Percentiles rank a stretch among this genome's conserved stretches.
phyloP scores from a whole-genome alignment of 805 yeast species.

The Metschnikowia hibisci region DNA sequence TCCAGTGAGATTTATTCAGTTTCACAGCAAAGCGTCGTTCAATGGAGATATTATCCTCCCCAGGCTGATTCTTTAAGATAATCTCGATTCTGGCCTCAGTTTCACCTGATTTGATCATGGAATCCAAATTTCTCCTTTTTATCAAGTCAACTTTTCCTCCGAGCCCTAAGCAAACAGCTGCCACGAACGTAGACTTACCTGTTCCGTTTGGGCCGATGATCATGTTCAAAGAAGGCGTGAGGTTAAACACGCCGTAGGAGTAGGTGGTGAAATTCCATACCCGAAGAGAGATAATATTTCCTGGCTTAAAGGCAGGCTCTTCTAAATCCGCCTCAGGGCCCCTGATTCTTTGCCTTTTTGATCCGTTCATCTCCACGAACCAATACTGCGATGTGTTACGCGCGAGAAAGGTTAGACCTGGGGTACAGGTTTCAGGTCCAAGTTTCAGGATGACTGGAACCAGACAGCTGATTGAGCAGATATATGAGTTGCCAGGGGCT shows the following conservation, averaged over 20 bases:
- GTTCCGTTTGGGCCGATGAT: slow-evolving; percentile 96
- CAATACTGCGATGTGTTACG: slow-evolving; percentile 1
- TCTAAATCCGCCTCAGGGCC: neutral
- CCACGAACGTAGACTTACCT: slow-evolving; percentile 89
- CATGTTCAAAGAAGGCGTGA: slow-evolving; percentile 84
- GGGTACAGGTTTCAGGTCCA: too few relatives aligned
- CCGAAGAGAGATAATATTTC: slow-evolving; percentile 48
- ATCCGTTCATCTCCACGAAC: neutral
- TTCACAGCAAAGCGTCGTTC: slow-evolving; percentile 44
- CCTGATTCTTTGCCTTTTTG: slow-evolving; percentile 6
- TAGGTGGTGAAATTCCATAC: slow-evolving; percentile 68
- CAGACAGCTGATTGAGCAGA: too few relatives aligned
- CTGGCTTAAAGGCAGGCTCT: slow-evolving; percentile 31
- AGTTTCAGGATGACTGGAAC: too few relatives aligned
- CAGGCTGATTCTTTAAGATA: slow-evolving; percentile 40
- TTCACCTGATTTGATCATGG: slow-evolving; percentile 71
- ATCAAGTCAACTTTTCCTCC: slow-evolving; percentile 74
- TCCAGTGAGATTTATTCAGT: slow-evolving; percentile 47
- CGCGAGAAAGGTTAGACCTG: neutral
- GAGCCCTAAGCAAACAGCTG: slow-evolving; percentile 86
- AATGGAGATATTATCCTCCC: slow-evolving; percentile 35
- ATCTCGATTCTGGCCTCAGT: slow-evolving; percentile 45
- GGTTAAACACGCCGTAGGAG: slow-evolving; percentile 60
- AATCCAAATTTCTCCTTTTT: slow-evolving; percentile 62
- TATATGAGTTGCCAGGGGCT: too few relatives aligned